phyloP scores from a whole-genome alignment of 2,329 filamentous ascomycete species.

The Fusarium sp. region DNA sequence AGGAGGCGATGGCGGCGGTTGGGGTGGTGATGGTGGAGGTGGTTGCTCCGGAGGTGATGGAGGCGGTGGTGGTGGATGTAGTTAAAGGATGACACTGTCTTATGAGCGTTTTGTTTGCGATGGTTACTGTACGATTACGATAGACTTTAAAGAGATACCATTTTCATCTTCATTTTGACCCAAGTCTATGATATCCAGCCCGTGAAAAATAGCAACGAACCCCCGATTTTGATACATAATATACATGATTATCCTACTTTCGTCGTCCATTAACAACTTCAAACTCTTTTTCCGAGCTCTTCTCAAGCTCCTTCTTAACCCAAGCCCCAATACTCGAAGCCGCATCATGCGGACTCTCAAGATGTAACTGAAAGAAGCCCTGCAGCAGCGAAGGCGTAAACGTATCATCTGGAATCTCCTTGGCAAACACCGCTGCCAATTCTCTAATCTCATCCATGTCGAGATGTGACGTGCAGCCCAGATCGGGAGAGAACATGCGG shows the following conservation, averaged over 20 bases:
- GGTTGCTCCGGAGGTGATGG: neutral
- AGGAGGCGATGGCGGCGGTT: neutral
- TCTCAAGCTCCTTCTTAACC: conserved; percentile 51
- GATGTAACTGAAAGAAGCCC: conserved; percentile 59
- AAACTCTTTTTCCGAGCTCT: conserved; percentile 47
- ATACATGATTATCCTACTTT: conserved; percentile 19
- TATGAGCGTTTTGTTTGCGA: neutral
- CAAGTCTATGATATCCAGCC: neutral
- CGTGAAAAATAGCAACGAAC: neutral
- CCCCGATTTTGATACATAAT: neutral
- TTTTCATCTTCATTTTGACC: neutral
- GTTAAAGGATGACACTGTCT: neutral
- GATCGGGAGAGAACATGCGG: conserved; percentile 57
- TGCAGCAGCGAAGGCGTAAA: conserved; percentile 64
- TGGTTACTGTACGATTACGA: neutral
- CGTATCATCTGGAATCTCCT: conserved; percentile 59
- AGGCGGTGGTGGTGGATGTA: neutral
- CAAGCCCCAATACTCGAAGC: conserved; percentile 50
- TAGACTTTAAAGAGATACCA: neutral
- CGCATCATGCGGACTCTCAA: conserved; percentile 54
- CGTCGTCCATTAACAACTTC: conserved; percentile 41
- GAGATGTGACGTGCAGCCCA: conserved; percentile 41
- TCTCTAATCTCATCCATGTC: conserved; percentile 50
- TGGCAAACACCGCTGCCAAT: conserved; percentile 64
- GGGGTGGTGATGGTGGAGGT: neutral